Evolutionary conservation across 306 rosid species (phyloP), one percentile per base, ranked within the genome.

Genomic region (Carpinus fangiana): DNA sequence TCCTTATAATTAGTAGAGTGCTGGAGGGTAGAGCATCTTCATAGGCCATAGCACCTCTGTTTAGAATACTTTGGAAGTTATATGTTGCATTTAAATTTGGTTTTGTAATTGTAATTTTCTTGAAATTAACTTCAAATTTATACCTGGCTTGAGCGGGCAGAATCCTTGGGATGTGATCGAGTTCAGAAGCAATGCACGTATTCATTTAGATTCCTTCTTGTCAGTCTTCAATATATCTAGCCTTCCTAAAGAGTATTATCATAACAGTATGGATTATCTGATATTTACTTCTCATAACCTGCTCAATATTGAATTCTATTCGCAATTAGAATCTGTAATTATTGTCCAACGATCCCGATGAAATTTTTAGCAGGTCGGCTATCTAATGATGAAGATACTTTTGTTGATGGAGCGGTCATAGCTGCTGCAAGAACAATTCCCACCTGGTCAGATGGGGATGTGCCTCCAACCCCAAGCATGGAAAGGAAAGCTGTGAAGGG

Each of bases 181-280:
- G 45, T 94, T 94, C 88, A 92, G 97, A 14, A 90, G 97, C 75
- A 87, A 89, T 81, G 86, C 92, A 59, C 80, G 52, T 13, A 87
- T 94, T 85, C 98, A 94, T 90, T 83, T 94, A 89, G 98, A 92
- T 82, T 88, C 97, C 26, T 91, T 94, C 86, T 89, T 92, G 89
- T 94, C 98, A 9, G 88, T 89, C 46, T 94, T 94, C 91, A 90
- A 94, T 79, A 90, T 94, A 72, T 89, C 97, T 18, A 97, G 95
- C 72, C 93, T 94, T 79, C 95, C 91, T 17, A 95, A 85, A 70
- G 97, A 91, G 69, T 94, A 94, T 81, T 94, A 90, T 73, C 88
- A 85, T 73, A 94, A 94, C 79, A 80, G 98, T 90, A 92, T 38
- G 89, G 38, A 11, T 59, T 26, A 70, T 62, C 69, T 82, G 14